Conservation (phyloP, 2,329 filamentous ascomycete species). For the Chaetomium olivaceum region DNA sequence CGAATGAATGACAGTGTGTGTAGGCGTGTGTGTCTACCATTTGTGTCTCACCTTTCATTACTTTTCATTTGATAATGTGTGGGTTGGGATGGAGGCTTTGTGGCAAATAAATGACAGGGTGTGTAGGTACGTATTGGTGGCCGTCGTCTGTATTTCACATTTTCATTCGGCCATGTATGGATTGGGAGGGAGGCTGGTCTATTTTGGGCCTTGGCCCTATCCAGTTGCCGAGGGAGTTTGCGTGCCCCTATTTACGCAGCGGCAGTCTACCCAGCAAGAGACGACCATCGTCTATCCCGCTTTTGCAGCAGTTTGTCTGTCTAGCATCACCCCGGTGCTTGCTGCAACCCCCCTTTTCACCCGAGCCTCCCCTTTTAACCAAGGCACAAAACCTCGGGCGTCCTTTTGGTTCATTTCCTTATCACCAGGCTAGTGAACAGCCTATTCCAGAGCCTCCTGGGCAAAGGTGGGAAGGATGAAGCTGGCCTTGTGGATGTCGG, state of each 20-base stretch:
- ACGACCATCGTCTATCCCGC: slow-evolving; percentile 15
- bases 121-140: neutral
- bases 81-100: neutral
- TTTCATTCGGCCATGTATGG: neutral
- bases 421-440: neutral
- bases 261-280: neutral
- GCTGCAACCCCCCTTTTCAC: slow-evolving; percentile 17
- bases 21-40: neutral
- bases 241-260: neutral
- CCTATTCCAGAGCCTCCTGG: slow-evolving; percentile 68
- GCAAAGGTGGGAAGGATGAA: slow-evolving; percentile 95
- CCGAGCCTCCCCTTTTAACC: neutral
- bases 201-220: slow-evolving; percentile 4
- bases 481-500: slow-evolving; percentile 91
- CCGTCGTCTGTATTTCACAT: neutral
- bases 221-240: slow-evolving; percentile 1
- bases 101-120: neutral
- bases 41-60: neutral
- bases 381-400: neutral
- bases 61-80: neutral
- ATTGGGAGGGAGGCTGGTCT: slow-evolving; percentile 7
- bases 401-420: neutral
- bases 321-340: slow-evolving; percentile 4
- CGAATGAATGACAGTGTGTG: neutral
- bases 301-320: slow-evolving; percentile 10